Percentiles rank a stretch among this genome's conserved stretches.
These are phyloP conservation scores for Chenopodium formosanum DNA, from an alignment of 148 eudicot species.

Conservation along the genomic window DNA sequence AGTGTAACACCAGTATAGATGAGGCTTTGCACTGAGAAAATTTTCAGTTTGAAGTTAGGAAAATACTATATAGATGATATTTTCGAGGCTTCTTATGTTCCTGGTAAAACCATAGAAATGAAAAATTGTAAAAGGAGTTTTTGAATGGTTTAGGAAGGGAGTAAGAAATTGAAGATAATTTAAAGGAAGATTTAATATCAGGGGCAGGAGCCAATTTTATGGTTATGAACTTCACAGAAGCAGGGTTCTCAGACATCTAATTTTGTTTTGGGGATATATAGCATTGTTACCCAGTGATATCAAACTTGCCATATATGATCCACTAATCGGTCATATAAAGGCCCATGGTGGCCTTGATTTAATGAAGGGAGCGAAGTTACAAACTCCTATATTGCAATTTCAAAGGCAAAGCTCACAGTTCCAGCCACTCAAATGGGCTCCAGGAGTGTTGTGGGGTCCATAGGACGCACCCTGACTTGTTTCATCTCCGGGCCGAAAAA, in stretches of 20 bases:
- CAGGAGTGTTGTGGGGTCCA: too few species aligned
- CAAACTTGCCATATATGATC: too few species aligned
- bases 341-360: too few species aligned
- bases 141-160: not conserved
- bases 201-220: not conserved
- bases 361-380: too few species aligned
- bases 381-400: too few species aligned
- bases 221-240: not conserved
- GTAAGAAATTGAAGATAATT: not conserved
- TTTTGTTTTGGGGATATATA: not conserved
- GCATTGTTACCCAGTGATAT: not conserved
- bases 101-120: not conserved
- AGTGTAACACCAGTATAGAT: not conserved
- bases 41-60: not conserved
- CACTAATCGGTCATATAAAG: too few species aligned
- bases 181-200: not conserved
- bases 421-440: too few species aligned
- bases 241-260: not conserved
- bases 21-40: constrained; percentile 3
- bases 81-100: not conserved
- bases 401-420: too few species aligned
- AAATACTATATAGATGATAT: not conserved
- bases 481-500: too few species aligned
- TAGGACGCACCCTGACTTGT: too few species aligned
- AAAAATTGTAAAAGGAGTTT: not conserved